phyloP scores from a whole-genome alignment of 129 eudicot species.

The Flaveria trinervia region DNA sequence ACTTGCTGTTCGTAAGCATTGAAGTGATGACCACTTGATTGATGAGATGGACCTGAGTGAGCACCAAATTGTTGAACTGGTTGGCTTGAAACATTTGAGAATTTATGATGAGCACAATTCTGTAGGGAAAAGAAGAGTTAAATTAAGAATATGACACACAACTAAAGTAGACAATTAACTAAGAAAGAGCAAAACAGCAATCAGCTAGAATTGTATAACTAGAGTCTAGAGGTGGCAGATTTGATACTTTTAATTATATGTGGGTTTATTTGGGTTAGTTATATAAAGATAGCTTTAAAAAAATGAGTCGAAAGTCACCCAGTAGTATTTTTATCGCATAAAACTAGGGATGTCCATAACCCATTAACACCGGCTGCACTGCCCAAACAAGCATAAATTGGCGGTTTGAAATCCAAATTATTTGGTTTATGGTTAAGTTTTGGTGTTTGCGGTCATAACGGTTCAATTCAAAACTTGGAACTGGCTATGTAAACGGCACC shows the following conservation, averaged over 20 bases:
- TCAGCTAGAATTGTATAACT: background rate
- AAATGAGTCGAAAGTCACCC: too few species aligned
- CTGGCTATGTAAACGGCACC: too few species aligned
- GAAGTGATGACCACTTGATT: slow-evolving; percentile 24
- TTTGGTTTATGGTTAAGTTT: too few species aligned
- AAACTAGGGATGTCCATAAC: too few species aligned
- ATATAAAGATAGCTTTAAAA: background rate
- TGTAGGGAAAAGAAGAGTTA: slow-evolving; percentile 21
- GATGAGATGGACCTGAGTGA: slow-evolving; percentile 38
- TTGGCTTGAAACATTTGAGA: slow-evolving; percentile 29
- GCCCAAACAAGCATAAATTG: too few species aligned
- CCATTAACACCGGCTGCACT: too few species aligned
- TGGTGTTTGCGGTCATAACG: too few species aligned
- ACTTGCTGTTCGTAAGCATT: slow-evolving; percentile 31
- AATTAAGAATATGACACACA: background rate
- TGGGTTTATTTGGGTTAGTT: background rate
- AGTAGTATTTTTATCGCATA: too few species aligned
- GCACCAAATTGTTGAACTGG: slow-evolving; percentile 40
- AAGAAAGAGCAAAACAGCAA: background rate
- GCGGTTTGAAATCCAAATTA: too few species aligned
- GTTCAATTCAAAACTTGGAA: too few species aligned
- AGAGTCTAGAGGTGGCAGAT: slow-evolving; percentile 1
- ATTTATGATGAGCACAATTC: slow-evolving; percentile 37
- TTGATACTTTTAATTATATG: background rate
- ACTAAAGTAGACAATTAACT: background rate